Evolutionary conservation across 495 filamentous ascomycete species (phyloP), one percentile per base, ranked within the genome.

Genomic region (Cryomyces minteri): DNA sequence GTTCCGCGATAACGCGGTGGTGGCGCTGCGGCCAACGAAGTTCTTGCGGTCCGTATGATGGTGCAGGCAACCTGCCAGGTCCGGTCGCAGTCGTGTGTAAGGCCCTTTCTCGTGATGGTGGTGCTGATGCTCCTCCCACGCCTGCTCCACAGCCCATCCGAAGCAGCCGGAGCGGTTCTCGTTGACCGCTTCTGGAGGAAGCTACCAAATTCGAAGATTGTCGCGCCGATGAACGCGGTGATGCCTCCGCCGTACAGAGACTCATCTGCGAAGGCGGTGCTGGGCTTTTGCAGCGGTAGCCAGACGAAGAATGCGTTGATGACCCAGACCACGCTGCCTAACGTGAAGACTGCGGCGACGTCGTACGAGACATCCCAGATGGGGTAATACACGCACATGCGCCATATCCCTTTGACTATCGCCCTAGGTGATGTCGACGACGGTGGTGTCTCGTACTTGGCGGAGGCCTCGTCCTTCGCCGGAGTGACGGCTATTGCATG

Each of bases 331-430:
- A 73, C 59, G 8, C 73, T 78, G 28, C 77, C 81, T 3, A 74
- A 49, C 0, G 76, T 80, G 60, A 83, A 84, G 0, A 73, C 62
- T 3, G 66, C 51, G 6, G 80, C 79, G 28, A 83, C 78, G 12
- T 77, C 67, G 47, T 70, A 84, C 4, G 73, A 80, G 2, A 85
- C 62, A 51, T 86, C 80, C 75, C 75, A 82, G 47, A 79, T 63
- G 0, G 80, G 79, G 47, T 57, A 79, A 32, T 56, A 52, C 4
- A 64, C 73, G 37, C 63, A 51, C 76, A 83, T 82, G 29, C 67
- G 69, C 10, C 60, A 43, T 14, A 80, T 57, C 4, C 66, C 68
- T n/a, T 54, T 51, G 12, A 59, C 37, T 4, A 66, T 63, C n/a
- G 58, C 62, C 29, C 43, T 54, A 2, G 65, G 14, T 0, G 59